phyloP scores from a whole-genome alignment of 805 yeast genomes.

The Metschnikowia drakensbergensis region DNA sequence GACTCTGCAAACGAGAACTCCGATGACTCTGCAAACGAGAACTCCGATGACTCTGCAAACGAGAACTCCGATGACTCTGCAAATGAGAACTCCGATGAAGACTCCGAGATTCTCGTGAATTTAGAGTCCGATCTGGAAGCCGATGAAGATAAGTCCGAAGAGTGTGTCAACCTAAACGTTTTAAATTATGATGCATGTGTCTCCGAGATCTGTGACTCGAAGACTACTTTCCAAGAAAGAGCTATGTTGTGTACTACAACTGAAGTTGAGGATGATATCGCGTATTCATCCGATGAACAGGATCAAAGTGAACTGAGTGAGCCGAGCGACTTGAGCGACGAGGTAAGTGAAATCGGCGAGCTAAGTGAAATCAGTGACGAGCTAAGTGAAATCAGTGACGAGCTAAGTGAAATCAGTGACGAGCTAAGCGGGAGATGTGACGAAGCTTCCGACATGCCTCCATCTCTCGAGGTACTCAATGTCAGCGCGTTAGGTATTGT shows the following conservation, averaged over 20 bases:
- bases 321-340: background rate
- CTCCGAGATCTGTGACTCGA: background rate
- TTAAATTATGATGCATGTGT: background rate
- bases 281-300: background rate
- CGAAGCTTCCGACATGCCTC: background rate
- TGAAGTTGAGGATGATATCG: background rate
- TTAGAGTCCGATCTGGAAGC: background rate
- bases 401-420: too few relatives aligned
- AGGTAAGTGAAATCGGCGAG: background rate
- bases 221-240: background rate
- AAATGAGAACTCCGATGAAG: background rate
- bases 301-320: background rate
- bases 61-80: background rate
- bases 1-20: background rate
- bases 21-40: background rate
- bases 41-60: background rate
- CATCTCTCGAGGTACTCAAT: background rate
- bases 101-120: slow-evolving; percentile 1
- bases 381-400: too few relatives aligned
- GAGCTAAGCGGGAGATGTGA: background rate
- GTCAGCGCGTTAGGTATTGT: background rate
- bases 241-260: background rate
- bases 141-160: background rate
- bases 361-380: too few relatives aligned
- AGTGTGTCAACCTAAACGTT: background rate